Percentiles rank a stretch among this genome's conserved stretches.
Evolutionary conservation across 2,329 filamentous ascomycete genomes (phyloP).

Genomic region (Xylaria sp.): DNA sequence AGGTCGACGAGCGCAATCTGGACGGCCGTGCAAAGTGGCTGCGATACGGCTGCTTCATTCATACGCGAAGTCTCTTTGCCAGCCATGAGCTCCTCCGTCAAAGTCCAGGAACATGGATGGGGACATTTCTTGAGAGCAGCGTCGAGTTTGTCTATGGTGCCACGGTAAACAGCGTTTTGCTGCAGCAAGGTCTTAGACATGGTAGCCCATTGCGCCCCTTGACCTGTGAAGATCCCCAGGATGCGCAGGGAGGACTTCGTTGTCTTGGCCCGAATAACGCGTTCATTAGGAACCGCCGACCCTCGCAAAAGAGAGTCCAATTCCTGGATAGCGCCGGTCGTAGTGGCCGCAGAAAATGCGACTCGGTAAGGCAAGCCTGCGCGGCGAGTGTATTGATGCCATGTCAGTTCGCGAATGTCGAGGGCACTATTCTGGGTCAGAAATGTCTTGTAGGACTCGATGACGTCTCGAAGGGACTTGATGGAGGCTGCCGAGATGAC

Average conservation of each 20-base stretch:
- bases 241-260: constrained; percentile 23
- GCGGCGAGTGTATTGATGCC: constrained; percentile 31
- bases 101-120: constrained; percentile 30
- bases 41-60: constrained; percentile 38
- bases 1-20: constrained; percentile 43
- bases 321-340: constrained; percentile 19
- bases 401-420: constrained; percentile 27
- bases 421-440: constrained; percentile 22
- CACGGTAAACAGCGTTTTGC: constrained; percentile 31
- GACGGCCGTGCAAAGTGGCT: constrained; percentile 50
- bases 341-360: constrained; percentile 26
- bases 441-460: constrained; percentile 28
- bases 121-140: constrained; percentile 21
- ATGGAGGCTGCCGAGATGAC: constrained; percentile 36
- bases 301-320: constrained; percentile 28
- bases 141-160: constrained; percentile 34
- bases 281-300: neutral
- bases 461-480: constrained; percentile 30
- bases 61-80: constrained; percentile 29
- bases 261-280: constrained; percentile 24
- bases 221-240: constrained; percentile 34
- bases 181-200: constrained; percentile 32
- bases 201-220: constrained; percentile 34
- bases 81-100: constrained; percentile 34
- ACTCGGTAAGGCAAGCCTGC: constrained; percentile 32